Conservation (phyloP, 2,329 filamentous ascomycete genomes). For the Colletotrichum lini region DNA sequence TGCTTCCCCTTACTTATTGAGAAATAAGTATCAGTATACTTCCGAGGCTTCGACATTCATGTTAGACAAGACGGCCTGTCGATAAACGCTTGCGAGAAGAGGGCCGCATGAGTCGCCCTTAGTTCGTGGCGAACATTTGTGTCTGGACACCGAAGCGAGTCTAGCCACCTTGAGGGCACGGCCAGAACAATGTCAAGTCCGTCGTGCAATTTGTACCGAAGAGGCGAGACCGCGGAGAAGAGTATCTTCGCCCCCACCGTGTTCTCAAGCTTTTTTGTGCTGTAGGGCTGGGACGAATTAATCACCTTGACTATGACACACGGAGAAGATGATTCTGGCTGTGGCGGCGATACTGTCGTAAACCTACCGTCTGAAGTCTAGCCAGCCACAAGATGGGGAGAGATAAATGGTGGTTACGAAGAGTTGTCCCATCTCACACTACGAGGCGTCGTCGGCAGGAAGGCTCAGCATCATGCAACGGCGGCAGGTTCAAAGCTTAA, state of each 20-base stretch:
- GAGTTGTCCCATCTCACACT: slow-evolving; percentile 22
- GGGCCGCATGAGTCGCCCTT: neutral
- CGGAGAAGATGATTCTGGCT: slow-evolving; percentile 26
- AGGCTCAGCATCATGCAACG: slow-evolving; percentile 41
- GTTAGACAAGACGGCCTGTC: neutral
- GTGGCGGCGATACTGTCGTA: slow-evolving; percentile 38
- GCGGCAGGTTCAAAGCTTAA: slow-evolving; percentile 37
- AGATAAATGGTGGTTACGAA: slow-evolving; percentile 13
- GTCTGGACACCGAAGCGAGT: slow-evolving; percentile 14
- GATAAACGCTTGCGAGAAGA: neutral
- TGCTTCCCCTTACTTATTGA: too few species aligned
- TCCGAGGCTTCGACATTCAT: neutral
- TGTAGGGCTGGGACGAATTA: slow-evolving; percentile 12
- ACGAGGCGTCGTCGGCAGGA: slow-evolving; percentile 35
- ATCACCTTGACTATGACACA: neutral
- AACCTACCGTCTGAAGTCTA: slow-evolving; percentile 36
- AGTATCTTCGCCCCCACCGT: slow-evolving; percentile 9
- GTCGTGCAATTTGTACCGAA: slow-evolving; percentile 20
- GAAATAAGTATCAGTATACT: neutral
- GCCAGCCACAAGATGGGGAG: slow-evolving; percentile 2
- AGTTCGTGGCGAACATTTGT: neutral
- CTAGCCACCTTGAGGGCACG: neutral
- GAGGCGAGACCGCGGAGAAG: slow-evolving; percentile 28
- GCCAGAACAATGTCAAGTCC: neutral
- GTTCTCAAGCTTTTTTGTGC: slow-evolving; percentile 2